Base-by-base conservation (phyloP, 192 early-diverging fungal genomes). In the Linderina pennispora region DNA sequence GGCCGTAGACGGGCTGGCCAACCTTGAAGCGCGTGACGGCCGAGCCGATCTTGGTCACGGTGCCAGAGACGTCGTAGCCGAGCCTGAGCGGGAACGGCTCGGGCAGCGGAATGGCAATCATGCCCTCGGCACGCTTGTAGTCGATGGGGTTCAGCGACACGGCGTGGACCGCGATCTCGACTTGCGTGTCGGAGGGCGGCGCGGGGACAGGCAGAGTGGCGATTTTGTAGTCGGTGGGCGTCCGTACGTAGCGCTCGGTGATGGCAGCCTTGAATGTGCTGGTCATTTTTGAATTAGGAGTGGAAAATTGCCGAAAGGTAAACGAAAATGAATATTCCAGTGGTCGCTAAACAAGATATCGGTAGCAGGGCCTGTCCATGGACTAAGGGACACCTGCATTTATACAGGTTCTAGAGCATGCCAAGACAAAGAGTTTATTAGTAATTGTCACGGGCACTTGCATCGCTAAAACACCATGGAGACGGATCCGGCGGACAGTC, bases 91-190 rank as follows among this genome's bases (percentile, higher is more conserved):
- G 80, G 32, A 65, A 65, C 10, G 17, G 18, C 14, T 63, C 65
- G 1, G 61, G 50, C 9, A 60, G 20, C 14, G 58, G 8, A 11
- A 68, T 34, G 17, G 61, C 47, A 5, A 79, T 15, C 44, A 45
- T 45, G 23, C 77, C 77, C 24, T 54, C 43, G 9, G 62, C 72
- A 23, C 61, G 61, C 55, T 79, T 77, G 32, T 45, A 71, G 53
- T 79, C 77, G 44, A 79, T 63, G 4, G 69, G 75, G 72, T 79
- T 79, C 31, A 79, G 43, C 16, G 73, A 63, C 10, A 66, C 77
- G 0, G 75, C 70, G 41, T 74, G 67, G 41, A 79, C 77, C 21
- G 14, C 10, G 18, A 75, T 44, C 28, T 47, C 51, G 0, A 75
- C 48, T 25, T 75, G 61, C 18, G 47, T 58, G 4, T 7, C 37